Evolutionary conservation across 2,329 filamentous ascomycete genomes (phyloP).

Genomic region (Pezicula carpinea): DNA sequence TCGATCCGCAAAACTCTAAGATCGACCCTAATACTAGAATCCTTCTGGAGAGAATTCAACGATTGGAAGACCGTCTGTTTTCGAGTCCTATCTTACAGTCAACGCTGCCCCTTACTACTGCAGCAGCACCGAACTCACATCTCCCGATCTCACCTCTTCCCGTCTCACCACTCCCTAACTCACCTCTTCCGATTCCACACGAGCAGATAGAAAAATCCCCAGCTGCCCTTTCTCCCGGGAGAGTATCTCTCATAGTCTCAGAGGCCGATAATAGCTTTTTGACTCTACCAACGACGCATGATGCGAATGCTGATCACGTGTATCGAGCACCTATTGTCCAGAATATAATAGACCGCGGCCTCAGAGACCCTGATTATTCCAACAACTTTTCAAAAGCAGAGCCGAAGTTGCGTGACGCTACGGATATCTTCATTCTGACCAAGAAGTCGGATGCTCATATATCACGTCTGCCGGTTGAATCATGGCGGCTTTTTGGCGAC

Average conservation of each 20-base stretch:
- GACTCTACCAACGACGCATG: slow-evolving; percentile 14
- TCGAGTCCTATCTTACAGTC: slow-evolving; percentile 6
- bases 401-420: slow-evolving; percentile 2
- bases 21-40: slow-evolving; percentile 27
- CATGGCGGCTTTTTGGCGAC: slow-evolving; percentile 14
- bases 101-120: background rate
- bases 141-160: background rate
- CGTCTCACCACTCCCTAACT: background rate
- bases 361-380: background rate
- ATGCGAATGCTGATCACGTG: slow-evolving; percentile 23
- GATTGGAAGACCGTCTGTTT: slow-evolving; percentile 24
- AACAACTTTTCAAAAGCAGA: background rate
- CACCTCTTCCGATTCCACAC: background rate
- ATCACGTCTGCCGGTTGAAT: slow-evolving; percentile 4
- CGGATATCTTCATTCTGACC: background rate
- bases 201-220: background rate
- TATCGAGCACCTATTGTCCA: slow-evolving; percentile 19
- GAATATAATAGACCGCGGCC: slow-evolving; percentile 9
- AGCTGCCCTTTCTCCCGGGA: background rate
- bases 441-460: background rate
- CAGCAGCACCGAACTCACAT: background rate
- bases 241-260: background rate
- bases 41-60: slow-evolving; percentile 27
- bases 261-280: slow-evolving; percentile 12
- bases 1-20: slow-evolving; percentile 24